Conservation (phyloP, 441 rosid species). For the Capsella rubella region DNA sequence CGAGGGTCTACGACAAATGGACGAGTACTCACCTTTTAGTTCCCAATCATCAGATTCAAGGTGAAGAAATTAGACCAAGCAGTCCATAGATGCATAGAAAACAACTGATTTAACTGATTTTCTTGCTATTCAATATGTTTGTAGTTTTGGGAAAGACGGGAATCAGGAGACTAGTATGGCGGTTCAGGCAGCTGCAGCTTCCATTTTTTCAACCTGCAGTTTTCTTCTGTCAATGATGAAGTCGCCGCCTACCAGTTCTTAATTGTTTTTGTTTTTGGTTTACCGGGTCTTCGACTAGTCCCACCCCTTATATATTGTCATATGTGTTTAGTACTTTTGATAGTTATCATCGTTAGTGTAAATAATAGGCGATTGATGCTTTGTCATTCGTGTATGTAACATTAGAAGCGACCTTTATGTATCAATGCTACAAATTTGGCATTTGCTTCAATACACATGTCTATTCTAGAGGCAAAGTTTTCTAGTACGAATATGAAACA, state of each 20-base stretch:
- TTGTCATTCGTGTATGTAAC: constrained; percentile 41
- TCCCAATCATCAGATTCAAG: constrained; percentile 57
- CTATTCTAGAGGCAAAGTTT: constrained; percentile 1
- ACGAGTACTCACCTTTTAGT: constrained; percentile 48
- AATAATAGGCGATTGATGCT: constrained; percentile 38
- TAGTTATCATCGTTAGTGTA: constrained; percentile 31
- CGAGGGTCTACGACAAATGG: constrained; percentile 69
- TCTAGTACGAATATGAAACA: constrained; percentile 3
- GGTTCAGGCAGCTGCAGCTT: constrained; percentile 94
- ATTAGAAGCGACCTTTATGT: constrained; percentile 20
- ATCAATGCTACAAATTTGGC: constrained; percentile 28
- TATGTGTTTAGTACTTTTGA: constrained; percentile 25
- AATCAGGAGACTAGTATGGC: constrained; percentile 64
- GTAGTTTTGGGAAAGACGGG: constrained; percentile 57
- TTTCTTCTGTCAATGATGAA: constrained; percentile 74
- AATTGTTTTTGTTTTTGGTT: constrained; percentile 13
- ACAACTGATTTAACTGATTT: background rate
- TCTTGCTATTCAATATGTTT: constrained; percentile 13
- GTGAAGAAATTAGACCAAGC: constrained; percentile 46
- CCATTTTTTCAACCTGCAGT: constrained; percentile 86
- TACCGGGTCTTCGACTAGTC: constrained; percentile 4
- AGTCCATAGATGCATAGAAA: background rate
- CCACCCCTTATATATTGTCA: constrained; percentile 12
- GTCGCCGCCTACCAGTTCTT: constrained; percentile 62
- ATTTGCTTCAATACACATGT: constrained; percentile 18